Conservation (phyloP, 2,329 filamentous ascomycete genomes). For the Malbranchea zuffiana region DNA sequence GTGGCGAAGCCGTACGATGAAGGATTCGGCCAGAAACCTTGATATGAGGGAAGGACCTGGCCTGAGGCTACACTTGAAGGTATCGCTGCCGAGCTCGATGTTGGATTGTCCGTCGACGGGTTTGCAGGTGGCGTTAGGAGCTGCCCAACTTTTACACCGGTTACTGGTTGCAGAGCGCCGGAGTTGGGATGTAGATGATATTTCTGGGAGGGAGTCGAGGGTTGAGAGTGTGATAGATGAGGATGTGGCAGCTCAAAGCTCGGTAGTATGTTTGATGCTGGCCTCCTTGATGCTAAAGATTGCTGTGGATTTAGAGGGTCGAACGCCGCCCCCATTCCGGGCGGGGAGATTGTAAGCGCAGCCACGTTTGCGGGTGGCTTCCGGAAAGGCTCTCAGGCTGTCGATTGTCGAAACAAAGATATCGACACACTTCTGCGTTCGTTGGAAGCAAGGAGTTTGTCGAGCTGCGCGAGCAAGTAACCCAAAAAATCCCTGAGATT, state of each 20-base stretch:
- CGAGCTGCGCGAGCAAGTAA: too few relatives aligned
- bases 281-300: constrained; percentile 60
- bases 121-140: constrained; percentile 53
- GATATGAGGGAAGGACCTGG: constrained; percentile 37
- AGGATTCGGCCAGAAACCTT: constrained; percentile 51
- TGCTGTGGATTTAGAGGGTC: constrained; percentile 50
- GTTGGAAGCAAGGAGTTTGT: too few relatives aligned
- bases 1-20: constrained; percentile 45
- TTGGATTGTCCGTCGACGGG: constrained; percentile 38
- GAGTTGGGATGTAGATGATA: constrained; percentile 34
- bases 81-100: constrained; percentile 35
- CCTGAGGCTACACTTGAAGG: constrained; percentile 26
- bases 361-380: constrained; percentile 40
- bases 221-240: constrained; percentile 36
- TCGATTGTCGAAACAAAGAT: too few relatives aligned
- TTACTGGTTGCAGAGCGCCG: constrained; percentile 37
- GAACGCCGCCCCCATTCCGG: constrained; percentile 52
- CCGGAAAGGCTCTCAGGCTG: not conserved
- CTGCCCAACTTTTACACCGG: constrained; percentile 48
- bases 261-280: constrained; percentile 57
- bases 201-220: constrained; percentile 32
- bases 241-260: constrained; percentile 59
- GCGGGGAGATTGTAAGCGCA: constrained; percentile 49
- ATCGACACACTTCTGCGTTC: too few relatives aligned
- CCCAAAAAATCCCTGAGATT: too few relatives aligned